Conservation (phyloP, 352 stramenopile species). For the Globisporangium middletonii region DNA sequence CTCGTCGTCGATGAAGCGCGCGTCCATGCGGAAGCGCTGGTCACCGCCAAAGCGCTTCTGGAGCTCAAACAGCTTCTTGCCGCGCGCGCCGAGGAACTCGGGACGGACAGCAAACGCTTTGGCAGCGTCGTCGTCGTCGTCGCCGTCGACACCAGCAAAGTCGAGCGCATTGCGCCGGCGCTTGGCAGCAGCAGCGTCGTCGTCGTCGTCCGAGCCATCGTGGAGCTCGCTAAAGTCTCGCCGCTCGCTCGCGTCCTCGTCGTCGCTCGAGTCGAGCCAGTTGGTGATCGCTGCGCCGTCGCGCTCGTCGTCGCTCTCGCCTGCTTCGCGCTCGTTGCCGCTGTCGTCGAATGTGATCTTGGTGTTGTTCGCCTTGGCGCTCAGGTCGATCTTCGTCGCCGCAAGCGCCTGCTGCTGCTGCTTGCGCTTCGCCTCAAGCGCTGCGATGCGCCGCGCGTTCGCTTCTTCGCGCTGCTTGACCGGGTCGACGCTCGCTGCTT, state of each 20-base stretch:
- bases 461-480: conserved; percentile 19
- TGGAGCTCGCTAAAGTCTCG: conserved; percentile 7
- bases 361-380: conserved; percentile 26
- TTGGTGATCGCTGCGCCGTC: conserved; percentile 5
- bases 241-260: conserved; percentile 11
- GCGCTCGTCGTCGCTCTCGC: not conserved
- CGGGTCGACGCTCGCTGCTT: conserved; percentile 5
- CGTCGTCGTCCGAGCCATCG: conserved; percentile 49
- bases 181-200: conserved; percentile 10
- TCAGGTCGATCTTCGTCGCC: conserved; percentile 16
- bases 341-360: conserved; percentile 79
- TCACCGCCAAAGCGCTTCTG: conserved; percentile 77
- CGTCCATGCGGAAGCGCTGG: conserved; percentile 72
- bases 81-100: conserved; percentile 62
- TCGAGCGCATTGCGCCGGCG: conserved; percentile 5
- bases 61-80: conserved; percentile 77
- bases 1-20: conserved; percentile 64
- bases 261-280: conserved; percentile 13
- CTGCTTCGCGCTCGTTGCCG: conserved; percentile 39
- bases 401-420: conserved; percentile 21
- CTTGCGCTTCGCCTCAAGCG: conserved; percentile 34
- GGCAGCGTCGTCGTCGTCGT: conserved; percentile 18
- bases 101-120: conserved; percentile 56
- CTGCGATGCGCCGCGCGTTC: conserved; percentile 44
- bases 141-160: conserved; percentile 22